A percentile compares a stretch with the other conserved stretches of the same genome.
phyloP scores from a whole-genome alignment of 495 filamentous ascomycete genomes.

The Neurospora sp. region DNA sequence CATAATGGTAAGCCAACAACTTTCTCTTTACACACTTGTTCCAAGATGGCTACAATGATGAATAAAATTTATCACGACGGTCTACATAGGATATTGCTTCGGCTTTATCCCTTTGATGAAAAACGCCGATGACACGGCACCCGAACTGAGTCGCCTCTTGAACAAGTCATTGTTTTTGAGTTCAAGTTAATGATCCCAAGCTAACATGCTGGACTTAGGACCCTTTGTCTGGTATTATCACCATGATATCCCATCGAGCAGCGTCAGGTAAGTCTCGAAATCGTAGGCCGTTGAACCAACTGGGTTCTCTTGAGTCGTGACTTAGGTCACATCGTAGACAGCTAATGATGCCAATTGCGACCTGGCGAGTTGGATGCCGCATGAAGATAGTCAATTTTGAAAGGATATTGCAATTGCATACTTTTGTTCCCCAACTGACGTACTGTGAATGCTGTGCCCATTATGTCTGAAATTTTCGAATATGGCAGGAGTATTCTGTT shows the following conservation, averaged over 20 bases:
- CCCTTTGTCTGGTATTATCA: not conserved
- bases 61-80: slow-evolving; percentile 83
- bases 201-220: slow-evolving; percentile 8
- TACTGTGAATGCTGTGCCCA: not conserved
- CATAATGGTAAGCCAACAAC: slow-evolving; percentile 8
- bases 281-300: not conserved
- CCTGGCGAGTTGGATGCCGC: not conserved
- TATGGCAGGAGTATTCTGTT: not conserved
- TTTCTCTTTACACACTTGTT: not conserved
- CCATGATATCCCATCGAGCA: not conserved
- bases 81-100: slow-evolving; percentile 74
- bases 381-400: not conserved
- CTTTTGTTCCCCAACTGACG: not conserved
- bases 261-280: not conserved
- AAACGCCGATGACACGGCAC: slow-evolving; percentile 81
- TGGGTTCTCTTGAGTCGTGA: not conserved
- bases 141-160: slow-evolving; percentile 41
- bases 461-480: not conserved
- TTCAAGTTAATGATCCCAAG: not conserved
- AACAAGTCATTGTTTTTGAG: not conserved
- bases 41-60: slow-evolving; percentile 40
- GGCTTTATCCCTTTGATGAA: slow-evolving; percentile 57
- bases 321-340: not conserved
- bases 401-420: not conserved
- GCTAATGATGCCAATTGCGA: not conserved